Evolutionary conservation across 305 asterid genomes (phyloP).

Genomic region (Fraxinus xanthoxyloides): DNA sequence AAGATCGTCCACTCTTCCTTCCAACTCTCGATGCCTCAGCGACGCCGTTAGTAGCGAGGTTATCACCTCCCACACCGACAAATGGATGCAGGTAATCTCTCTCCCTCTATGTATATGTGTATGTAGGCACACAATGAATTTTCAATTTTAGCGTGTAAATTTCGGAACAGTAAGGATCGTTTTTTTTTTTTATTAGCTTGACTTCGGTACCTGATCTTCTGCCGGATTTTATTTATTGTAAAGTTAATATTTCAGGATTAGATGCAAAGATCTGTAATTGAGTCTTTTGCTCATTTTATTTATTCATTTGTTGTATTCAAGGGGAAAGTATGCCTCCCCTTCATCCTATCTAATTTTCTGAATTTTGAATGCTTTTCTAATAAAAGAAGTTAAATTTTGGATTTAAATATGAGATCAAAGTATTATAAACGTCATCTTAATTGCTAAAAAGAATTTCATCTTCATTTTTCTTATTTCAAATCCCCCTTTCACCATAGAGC

Average conservation of each 20-base stretch:
- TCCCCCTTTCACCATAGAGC: background rate
- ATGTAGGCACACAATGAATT: background rate
- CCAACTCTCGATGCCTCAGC: conserved; percentile 46
- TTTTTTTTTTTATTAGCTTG: background rate
- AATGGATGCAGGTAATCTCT: conserved; percentile 90
- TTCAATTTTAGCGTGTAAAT: background rate
- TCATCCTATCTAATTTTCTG: background rate
- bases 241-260: conserved; percentile 1
- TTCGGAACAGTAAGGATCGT: background rate
- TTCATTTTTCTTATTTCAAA: background rate
- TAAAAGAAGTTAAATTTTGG: background rate
- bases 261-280: conserved; percentile 20
- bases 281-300: background rate
- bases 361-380: background rate
- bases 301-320: background rate
- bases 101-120: background rate
- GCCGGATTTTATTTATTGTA: background rate
- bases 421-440: background rate
- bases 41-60: conserved; percentile 58
- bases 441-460: background rate
- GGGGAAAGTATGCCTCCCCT: background rate
- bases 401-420: background rate
- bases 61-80: conserved; percentile 68
- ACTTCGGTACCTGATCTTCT: background rate
- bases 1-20: conserved; percentile 28